Evolutionary conservation across 106 monocot species (phyloP), one percentile per base, ranked within the genome.

Genomic region (Dendrobium catenatum): DNA sequence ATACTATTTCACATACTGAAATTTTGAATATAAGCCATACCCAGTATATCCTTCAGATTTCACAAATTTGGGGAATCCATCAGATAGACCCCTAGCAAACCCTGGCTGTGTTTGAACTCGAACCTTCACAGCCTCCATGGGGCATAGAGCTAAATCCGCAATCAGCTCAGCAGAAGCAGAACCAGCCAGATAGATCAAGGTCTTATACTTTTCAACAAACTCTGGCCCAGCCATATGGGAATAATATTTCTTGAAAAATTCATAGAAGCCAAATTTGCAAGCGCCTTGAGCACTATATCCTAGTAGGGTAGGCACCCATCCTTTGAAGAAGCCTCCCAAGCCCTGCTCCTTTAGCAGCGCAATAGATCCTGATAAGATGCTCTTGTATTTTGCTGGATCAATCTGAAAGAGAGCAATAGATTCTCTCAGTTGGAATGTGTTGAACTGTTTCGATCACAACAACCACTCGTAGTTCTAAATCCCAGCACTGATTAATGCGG

Each of bases 281-380:
- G 89, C 88, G 41, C 93, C 93, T 80, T 93, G 93, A 15, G 87
- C 85, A 58, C 93, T 89, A 83, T 93, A 93, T 19, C 93, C 93
- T 19, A 93, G 81, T 56, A 93, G 84, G 19, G 93, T 93, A 19
- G 93, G 89, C 26, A 82, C 85, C 93, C 93, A 93, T 40, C 90
- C 93, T 80, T 79, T 90, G 86, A 93, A 93, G 85, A 93, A 87
- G 27, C 90, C 88, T 78, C 87, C 85, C 15, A 85, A 13, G 9
- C 93, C 93, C 58, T 93, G 90, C 83, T 93, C 93, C 83, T 82
- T 88, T 24, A 89, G 77, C 61, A 90, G 40, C 6, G 90, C 85
- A 13, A 70, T 83, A 61, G 90, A 89, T 24, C 90, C 90, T 55
- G 90, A 86, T 56, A 76, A 64, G 19, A 89, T 84, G 82, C 85